Evolutionary conservation across 345 rosid species (phyloP), one percentile per base, ranked within the genome.

Genomic region (Bruguiera sexangula): DNA sequence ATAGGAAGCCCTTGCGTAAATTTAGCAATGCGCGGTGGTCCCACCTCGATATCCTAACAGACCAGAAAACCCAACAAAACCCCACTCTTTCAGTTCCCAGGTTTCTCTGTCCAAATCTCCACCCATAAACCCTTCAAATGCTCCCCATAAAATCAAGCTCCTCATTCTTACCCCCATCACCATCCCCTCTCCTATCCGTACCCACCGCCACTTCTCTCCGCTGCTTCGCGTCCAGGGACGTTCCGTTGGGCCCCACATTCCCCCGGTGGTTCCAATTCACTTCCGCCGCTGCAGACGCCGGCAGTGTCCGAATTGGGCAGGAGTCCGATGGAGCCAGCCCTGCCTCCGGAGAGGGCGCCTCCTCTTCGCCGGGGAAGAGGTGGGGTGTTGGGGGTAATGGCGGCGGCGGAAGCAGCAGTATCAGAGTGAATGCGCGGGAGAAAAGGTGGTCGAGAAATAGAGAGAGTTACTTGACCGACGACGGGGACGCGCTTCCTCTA

Each of bases 401-500:
- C 26, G 67, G 81, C 26, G 67, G 55, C 29, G 64, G 60, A 18
- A 61, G 82, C 8, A 65, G 63, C 63, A 77, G 81, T 51, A 75
- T 70, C 20, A 85, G 83, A 34, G 86, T 73, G 78, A 84, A 85
- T 71, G 92, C 90, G 63, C 82, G 68, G 80, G 91, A 90, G 76
- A 73, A 71, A 72, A 86, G 83, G 20, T 93, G 98, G 97, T 86
- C 96, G 65, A 85, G 92, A 75, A 82, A 87, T 52, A 78, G 91
- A 27, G 85, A 87, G 84, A 93, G 96, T 80, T 93, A 89, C 78
- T 84, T 93, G 91, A 68, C 82, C 37, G 89, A 82, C 55, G 79
- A 88, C 71, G 73, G 55, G 31, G 98, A 94, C 26, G 84, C 89
- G 51, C 97, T 94, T 67, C 98, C 97, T 69, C 96, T 94, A 3